Percentiles rank a stretch among this genome's conserved stretches.
These are phyloP conservation scores for Mycocentrospora acerina DNA, from an alignment of 2,329 filamentous ascomycete species.

Conservation along the genomic window DNA sequence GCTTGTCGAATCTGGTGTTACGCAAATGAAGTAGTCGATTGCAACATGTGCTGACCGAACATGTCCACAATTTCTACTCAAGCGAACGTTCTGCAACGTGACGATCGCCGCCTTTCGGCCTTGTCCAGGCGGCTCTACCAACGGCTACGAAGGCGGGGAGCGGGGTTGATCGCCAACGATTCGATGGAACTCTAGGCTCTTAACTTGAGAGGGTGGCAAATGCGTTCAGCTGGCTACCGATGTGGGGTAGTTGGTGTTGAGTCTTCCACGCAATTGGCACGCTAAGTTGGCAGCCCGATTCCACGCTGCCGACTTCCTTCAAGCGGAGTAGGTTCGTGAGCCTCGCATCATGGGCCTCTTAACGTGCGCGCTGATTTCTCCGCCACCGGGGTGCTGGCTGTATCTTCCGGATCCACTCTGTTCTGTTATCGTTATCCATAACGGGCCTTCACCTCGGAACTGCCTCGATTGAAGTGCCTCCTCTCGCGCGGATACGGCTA, in stretches of 20 bases:
- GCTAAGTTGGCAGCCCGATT: slow-evolving; percentile 26
- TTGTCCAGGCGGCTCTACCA: slow-evolving; percentile 7
- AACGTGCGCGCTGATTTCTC: slow-evolving; percentile 4
- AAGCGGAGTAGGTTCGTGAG: slow-evolving; percentile 10
- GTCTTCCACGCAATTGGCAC: slow-evolving; percentile 24
- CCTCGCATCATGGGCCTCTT: no score
- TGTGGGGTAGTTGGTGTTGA: slow-evolving; percentile 19
- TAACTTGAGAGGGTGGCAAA: slow-evolving; percentile 20
- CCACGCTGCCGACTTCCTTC: slow-evolving; percentile 26
- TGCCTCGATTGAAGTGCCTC: slow-evolving; percentile 7
- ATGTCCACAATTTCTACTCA: no score
- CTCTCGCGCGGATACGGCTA: slow-evolving; percentile 6
- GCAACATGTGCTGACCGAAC: no score
- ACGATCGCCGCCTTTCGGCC: background rate
- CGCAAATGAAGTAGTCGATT: no score
- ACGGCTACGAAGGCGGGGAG: slow-evolving; percentile 16
- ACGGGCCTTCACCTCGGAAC: slow-evolving; percentile 3
- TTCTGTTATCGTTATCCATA: background rate
- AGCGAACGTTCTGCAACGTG: no score
- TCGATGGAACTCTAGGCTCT: slow-evolving; percentile 17
- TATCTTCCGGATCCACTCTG: no score
- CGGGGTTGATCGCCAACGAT: slow-evolving; percentile 21
- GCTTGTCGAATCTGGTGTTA: no score
- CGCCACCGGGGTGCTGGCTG: background rate
- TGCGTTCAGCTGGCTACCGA: slow-evolving; percentile 10